A percentile compares a stretch with the other conserved stretches of the same genome.
Evolutionary conservation across 225 moss, liverwort and hornwort species (phyloP).

Genomic region (Thuidium tamariscinum): DNA sequence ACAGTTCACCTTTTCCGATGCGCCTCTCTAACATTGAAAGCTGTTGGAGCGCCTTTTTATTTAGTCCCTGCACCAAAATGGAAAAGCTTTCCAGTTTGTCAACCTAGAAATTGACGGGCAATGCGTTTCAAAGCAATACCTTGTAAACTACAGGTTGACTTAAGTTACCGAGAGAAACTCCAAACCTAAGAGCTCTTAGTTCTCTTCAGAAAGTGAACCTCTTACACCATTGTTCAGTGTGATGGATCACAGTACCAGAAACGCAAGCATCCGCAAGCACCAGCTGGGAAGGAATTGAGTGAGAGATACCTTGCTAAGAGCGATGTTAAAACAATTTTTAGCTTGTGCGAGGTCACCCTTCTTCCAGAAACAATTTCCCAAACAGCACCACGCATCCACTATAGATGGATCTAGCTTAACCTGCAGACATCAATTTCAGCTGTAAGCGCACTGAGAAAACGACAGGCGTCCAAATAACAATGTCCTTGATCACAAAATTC

Average conservation of each 20-base stretch:
- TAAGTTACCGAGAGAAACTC: neutral
- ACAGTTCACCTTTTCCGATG: constrained; percentile 38
- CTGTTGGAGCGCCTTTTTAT: constrained; percentile 55
- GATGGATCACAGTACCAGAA: neutral
- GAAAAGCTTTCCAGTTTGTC: neutral
- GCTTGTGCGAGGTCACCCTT: constrained; percentile 50
- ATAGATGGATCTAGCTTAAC: constrained; percentile 52
- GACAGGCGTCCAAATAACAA: neutral
- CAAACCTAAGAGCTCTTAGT: neutral
- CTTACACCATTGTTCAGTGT: neutral
- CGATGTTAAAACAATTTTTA: constrained; percentile 47
- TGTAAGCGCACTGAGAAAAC: neutral
- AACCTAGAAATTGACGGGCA: neutral
- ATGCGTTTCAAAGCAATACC: neutral
- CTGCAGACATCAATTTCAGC: constrained; percentile 15
- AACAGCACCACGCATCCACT: constrained; percentile 60
- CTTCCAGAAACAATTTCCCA: constrained; percentile 64
- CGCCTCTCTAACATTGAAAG: constrained; percentile 67
- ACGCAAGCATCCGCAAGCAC: neutral
- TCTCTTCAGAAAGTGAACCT: neutral
- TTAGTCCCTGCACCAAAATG: constrained; percentile 25
- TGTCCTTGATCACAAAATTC: neutral
- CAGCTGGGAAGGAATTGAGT: neutral
- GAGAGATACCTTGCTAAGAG: constrained; percentile 40
- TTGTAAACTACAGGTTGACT: neutral